Conservation (phyloP, 2,329 filamentous ascomycete species). For the Didymella pomorum region DNA sequence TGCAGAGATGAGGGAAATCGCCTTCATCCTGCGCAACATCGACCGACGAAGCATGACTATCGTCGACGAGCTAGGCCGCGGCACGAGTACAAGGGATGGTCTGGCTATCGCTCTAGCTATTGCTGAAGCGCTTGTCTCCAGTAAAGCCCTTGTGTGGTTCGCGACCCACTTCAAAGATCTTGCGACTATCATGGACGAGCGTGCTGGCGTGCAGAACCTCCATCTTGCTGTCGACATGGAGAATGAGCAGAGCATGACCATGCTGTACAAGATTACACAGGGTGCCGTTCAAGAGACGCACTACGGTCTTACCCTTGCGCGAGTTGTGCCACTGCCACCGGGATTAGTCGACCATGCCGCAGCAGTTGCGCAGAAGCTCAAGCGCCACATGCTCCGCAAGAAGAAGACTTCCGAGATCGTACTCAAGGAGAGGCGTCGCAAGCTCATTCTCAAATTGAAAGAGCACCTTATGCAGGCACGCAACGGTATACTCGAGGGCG, state of each 20-base stretch:
- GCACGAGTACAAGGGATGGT: constrained; percentile 88
- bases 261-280: constrained; percentile 84
- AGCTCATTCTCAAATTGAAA: constrained; percentile 74
- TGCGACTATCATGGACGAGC: constrained; percentile 75
- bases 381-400: constrained; percentile 64
- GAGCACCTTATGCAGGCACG: constrained; percentile 76
- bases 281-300: constrained; percentile 75
- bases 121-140: constrained; percentile 84
- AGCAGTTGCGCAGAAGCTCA: constrained; percentile 68
- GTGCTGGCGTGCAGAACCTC: constrained; percentile 80
- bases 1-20: constrained; percentile 94
- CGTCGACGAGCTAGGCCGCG: constrained; percentile 90
- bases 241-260: constrained; percentile 72
- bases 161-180: constrained; percentile 91
- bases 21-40: constrained; percentile 88
- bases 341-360: constrained; percentile 74
- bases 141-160: constrained; percentile 84
- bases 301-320: constrained; percentile 86
- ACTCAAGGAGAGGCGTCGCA: constrained; percentile 70
- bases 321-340: constrained; percentile 74
- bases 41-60: constrained; percentile 79
- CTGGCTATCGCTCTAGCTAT: constrained; percentile 89
- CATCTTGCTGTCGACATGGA: constrained; percentile 77
- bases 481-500: constrained; percentile 70
- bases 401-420: constrained; percentile 67